A percentile compares a stretch with the other conserved stretches of the same genome.
phyloP scores from a whole-genome alignment of 78 protist species.

The Emiliania huxleyi region DNA sequence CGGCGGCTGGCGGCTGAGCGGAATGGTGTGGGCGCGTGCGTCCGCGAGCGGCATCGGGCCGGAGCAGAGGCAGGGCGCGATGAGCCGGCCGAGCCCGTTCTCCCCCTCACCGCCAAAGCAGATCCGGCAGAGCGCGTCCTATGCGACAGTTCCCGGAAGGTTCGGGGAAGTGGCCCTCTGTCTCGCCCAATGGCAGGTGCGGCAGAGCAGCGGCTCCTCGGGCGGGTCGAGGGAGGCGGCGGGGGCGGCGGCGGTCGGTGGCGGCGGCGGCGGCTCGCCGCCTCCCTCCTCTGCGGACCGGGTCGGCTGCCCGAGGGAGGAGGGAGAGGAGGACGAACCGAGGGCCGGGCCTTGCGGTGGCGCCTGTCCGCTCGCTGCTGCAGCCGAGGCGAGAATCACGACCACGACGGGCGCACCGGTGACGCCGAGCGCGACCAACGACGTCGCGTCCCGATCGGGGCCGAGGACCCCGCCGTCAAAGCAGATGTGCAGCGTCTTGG shows the following conservation, averaged over 20 bases:
- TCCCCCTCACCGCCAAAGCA: not conserved
- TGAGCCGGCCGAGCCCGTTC: not conserved
- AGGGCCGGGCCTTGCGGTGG: too few species aligned
- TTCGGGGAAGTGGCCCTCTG: not conserved
- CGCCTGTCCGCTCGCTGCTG: too few species aligned
- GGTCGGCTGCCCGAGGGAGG: not conserved
- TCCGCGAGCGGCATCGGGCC: slow-evolving; percentile 18
- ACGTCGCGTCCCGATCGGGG: not conserved
- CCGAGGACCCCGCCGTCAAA: not conserved
- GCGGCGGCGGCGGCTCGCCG: not conserved
- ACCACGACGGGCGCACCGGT: not conserved
- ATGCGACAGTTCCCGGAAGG: not conserved
- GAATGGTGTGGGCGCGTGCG: too few species aligned
- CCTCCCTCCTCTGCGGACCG: not conserved
- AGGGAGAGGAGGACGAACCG: too few species aligned
- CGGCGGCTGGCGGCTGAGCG: too few species aligned
- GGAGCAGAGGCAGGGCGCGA: not conserved
- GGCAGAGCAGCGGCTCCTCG: not conserved
- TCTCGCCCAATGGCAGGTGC: not conserved
- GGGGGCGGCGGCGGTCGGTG: not conserved
- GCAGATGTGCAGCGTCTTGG: not conserved
- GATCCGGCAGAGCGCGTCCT: not conserved
- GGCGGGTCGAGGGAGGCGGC: not conserved
- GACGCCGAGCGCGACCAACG: not conserved
- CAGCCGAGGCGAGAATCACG: not conserved